These are phyloP conservation scores for Mesembryanthemum crystallinum DNA, from an alignment of 148 eudicot genomes.

Conservation along the genomic window DNA sequence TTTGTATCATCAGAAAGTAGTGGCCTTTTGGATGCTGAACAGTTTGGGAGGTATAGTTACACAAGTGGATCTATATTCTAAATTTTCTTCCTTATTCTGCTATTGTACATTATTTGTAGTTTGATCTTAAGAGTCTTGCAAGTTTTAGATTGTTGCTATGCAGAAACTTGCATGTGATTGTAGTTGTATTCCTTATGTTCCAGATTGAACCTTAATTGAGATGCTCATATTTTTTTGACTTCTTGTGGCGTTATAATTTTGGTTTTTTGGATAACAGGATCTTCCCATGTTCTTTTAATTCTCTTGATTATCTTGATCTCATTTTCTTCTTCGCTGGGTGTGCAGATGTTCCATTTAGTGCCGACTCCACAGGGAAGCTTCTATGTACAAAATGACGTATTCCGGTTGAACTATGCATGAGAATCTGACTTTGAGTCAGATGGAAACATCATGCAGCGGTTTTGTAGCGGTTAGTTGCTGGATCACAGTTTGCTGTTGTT, in stretches of 20 bases:
- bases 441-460: not conserved
- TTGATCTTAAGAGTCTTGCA: no score
- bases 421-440: not conserved
- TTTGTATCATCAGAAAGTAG: not conserved
- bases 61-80: no score
- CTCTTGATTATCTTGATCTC: no score
- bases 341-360: slow-evolving; percentile 50
- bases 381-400: slow-evolving; percentile 48
- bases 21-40: not conserved
- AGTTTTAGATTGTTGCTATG: no score
- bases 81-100: no score
- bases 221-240: no score
- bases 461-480: not conserved
- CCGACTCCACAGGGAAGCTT: slow-evolving; percentile 56
- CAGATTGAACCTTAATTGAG: no score
- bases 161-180: no score
- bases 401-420: slow-evolving; percentile 51
- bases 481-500: not conserved
- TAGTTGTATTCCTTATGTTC: no score
- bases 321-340: not conserved
- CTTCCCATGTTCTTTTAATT: not conserved
- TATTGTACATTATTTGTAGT: no score
- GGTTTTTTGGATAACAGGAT: not conserved
- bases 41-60: no score
- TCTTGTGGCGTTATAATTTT: no score